phyloP scores from a whole-genome alignment of 805 yeast genomes.

The Metschnikowia picachoensis region DNA sequence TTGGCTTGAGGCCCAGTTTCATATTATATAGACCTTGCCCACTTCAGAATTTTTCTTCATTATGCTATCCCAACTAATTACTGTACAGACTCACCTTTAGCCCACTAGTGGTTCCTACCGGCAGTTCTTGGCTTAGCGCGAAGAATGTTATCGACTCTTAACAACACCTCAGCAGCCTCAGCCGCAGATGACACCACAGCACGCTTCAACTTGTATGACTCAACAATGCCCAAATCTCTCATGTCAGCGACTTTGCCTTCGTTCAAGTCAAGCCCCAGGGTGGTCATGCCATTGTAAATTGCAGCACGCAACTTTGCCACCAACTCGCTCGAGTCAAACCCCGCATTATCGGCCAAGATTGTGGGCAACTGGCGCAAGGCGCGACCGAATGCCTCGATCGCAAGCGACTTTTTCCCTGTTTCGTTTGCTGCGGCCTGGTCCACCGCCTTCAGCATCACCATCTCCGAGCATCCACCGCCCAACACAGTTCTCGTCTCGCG shows the following conservation, averaged over 20 bases:
- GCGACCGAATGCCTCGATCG: constrained; percentile 90
- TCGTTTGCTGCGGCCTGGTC: constrained; percentile 89
- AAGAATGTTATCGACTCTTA: constrained; percentile 94
- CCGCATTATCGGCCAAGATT: constrained; percentile 95
- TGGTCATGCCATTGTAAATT: constrained; percentile 85
- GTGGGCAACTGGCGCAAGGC: constrained; percentile 95
- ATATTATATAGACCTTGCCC: not conserved
- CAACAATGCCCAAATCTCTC: constrained; percentile 91
- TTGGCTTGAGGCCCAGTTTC: too few species aligned
- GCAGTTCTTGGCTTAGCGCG: constrained; percentile 98
- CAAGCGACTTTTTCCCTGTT: constrained; percentile 89
- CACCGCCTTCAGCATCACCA: constrained; percentile 95
- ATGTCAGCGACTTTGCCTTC: constrained; percentile 86
- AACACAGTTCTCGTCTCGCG: constrained; percentile 85
- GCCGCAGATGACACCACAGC: constrained; percentile 94
- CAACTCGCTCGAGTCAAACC: constrained; percentile 88
- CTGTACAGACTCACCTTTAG: not conserved
- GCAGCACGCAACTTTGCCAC: constrained; percentile 88
- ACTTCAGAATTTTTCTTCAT: too few species aligned
- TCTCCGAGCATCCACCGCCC: constrained; percentile 89
- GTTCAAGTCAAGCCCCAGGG: constrained; percentile 87
- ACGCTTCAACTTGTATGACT: constrained; percentile 83
- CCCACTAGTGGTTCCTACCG: constrained; percentile 55
- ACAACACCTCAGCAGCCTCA: constrained; percentile 95
- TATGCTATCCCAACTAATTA: not conserved